phyloP scores from a whole-genome alignment of 306 rosid genomes.

The Dalbergia oliveri region DNA sequence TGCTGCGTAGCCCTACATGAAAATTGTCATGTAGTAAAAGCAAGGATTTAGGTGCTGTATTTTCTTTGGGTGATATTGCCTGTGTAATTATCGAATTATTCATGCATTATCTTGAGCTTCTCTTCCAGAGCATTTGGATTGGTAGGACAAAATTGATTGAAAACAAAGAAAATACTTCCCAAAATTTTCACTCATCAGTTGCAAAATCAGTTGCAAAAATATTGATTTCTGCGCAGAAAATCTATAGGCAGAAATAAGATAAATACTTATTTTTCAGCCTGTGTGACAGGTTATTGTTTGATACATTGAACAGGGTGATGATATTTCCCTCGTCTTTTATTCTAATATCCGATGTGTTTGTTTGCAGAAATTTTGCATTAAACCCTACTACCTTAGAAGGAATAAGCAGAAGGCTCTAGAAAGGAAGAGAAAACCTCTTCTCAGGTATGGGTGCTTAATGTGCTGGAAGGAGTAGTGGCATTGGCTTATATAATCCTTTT shows the following conservation, averaged over 20 bases:
- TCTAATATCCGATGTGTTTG: constrained; percentile 39
- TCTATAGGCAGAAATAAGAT: constrained; percentile 13
- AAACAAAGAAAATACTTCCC: constrained; percentile 13
- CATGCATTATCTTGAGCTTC: background rate
- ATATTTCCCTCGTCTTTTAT: constrained; percentile 4
- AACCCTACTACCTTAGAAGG: constrained; percentile 83
- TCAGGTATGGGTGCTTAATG: constrained; percentile 64
- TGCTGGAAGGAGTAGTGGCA: constrained; percentile 5
- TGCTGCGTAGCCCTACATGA: background rate
- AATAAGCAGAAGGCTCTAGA: constrained; percentile 82
- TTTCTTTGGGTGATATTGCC: background rate
- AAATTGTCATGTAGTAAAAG: background rate
- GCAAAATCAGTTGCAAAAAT: background rate
- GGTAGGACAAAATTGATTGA: constrained; percentile 25
- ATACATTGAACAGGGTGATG: constrained; percentile 26
- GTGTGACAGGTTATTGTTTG: constrained; percentile 24
- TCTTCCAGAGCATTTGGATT: constrained; percentile 7
- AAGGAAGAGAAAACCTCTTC: constrained; percentile 70
- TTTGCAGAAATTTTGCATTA: constrained; percentile 76
- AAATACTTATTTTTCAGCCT: constrained; percentile 33
- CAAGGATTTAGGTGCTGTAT: constrained; percentile 3
- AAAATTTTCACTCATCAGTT: constrained; percentile 24
- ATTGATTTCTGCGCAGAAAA: constrained; percentile 21
- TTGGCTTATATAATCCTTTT: constrained; percentile 27
- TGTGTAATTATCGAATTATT: constrained; percentile 12